Conservation (phyloP, 306 rosid species). For the Ceratonia siliqua region DNA sequence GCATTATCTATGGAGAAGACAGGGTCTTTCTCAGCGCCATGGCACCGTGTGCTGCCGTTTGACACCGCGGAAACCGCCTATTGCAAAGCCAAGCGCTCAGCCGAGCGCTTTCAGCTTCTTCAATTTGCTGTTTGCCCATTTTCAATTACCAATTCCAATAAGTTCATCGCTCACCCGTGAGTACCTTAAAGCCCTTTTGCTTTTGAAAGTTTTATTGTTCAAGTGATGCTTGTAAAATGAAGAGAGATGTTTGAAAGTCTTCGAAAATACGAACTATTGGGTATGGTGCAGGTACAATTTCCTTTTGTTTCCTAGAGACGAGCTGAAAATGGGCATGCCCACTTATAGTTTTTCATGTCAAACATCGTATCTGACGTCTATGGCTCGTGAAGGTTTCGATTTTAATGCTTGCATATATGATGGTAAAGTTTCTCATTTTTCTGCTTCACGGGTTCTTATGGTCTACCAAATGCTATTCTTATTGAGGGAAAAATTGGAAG, state of each 20-base stretch:
- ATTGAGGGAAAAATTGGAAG: background rate
- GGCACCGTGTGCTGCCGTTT: slow-evolving; percentile 70
- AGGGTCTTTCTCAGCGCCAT: slow-evolving; percentile 61
- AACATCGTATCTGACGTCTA: slow-evolving; percentile 61
- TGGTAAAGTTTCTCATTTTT: slow-evolving; percentile 49
- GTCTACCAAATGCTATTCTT: background rate
- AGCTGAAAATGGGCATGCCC: slow-evolving; percentile 79
- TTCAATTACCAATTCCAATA: slow-evolving; percentile 49
- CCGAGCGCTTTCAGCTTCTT: slow-evolving; percentile 75
- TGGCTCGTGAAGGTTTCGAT: slow-evolving; percentile 84
- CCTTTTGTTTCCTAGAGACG: slow-evolving; percentile 85
- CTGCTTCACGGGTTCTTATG: background rate
- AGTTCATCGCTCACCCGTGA: slow-evolving; percentile 76
- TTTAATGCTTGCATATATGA: slow-evolving; percentile 81
- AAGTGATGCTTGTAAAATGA: background rate
- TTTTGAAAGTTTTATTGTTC: background rate
- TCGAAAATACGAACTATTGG: background rate
- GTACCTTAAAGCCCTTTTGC: background rate
- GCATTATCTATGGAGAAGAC: slow-evolving; percentile 72
- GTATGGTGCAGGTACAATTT: slow-evolving; percentile 73
- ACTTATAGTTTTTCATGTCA: slow-evolving; percentile 81
- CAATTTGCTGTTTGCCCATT: slow-evolving; percentile 91
- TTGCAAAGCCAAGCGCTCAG: slow-evolving; percentile 64
- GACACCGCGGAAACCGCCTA: slow-evolving; percentile 70
- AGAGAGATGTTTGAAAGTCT: no score